Evolutionary conservation across 2,329 filamentous ascomycete genomes (phyloP), one percentile per base, ranked within the genome.

Genomic region (Colletotrichum phormii): DNA sequence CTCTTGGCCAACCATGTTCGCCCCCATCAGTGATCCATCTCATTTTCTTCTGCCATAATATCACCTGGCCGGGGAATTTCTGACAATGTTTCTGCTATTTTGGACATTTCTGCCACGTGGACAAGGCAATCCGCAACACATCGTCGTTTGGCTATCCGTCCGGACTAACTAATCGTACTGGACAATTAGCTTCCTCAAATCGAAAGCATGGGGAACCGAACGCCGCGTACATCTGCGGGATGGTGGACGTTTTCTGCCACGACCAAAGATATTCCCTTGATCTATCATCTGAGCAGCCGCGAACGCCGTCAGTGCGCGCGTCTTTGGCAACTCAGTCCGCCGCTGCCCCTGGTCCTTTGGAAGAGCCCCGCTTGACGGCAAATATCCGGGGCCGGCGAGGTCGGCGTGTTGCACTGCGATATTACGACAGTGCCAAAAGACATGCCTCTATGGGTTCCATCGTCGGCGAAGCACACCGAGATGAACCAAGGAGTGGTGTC

Each of bases 271-370:
- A 9, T 49, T 29, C 22, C 65, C 65, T 42, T 49, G 65, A 70
- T 70, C 53, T 46, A 24, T 64, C n/a, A 26, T 37, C 54, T 54
- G 60, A 46, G n/a, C 33, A 33, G 64, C 69, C 42, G 35, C 42
- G 51, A 68, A 58, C 69, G 49, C 37, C 18, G 46, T 69, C 70
- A 64, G 69, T 64, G 69, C 65, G 42, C 35, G 37, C 37, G 26
- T 51, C 13, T 31, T 60, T 26, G n/a, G 11, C 53, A 62, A 18
- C 49, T 22, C 29, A 11, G 29, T 37, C 15, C 37, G 24, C 33
- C 53, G 64, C 35, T 31, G 51, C 49, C 42, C 64, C 64, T 61
- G 51, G 37, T 58, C 57, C 57, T 53, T 61, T 57, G 62, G 49
- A 15, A 9, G 49, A 15, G 8, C 46, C 55, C 49, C 65, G 57